phyloP scores from a whole-genome alignment of 2,329 filamentous ascomycete genomes.

The Plectosphaerella sp. region DNA sequence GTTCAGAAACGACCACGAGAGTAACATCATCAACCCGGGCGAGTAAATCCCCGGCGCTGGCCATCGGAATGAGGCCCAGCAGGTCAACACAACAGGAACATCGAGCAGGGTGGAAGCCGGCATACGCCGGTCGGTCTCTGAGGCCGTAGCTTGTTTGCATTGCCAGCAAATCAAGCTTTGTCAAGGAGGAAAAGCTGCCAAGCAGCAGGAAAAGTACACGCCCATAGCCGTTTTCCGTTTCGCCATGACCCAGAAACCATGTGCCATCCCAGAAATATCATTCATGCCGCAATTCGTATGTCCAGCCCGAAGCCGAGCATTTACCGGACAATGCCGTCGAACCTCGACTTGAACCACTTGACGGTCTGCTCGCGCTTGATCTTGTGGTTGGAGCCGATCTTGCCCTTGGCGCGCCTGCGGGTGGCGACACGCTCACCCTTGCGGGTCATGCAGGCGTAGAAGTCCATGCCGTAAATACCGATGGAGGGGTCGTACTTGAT shows the following conservation, averaged over 20 bases:
- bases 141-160: constrained; percentile 63
- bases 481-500: constrained; percentile 99
- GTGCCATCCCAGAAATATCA: constrained; percentile 11
- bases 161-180: constrained; percentile 42
- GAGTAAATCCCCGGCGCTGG: no score
- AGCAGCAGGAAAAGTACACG: constrained; percentile 36
- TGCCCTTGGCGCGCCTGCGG: constrained; percentile 84
- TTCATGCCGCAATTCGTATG: background rate
- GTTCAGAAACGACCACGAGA: no score
- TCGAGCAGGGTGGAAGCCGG: constrained; percentile 48
- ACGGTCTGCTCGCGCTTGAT: constrained; percentile 94
- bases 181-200: constrained; percentile 33
- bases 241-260: constrained; percentile 23
- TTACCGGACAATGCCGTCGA: constrained; percentile 99
- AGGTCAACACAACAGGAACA: constrained; percentile 17
- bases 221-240: constrained; percentile 28
- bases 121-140: constrained; percentile 69
- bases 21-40: no score
- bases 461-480: constrained; percentile 99
- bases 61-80: no score
- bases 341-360: constrained; percentile 90
- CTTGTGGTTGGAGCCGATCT: constrained; percentile 81
- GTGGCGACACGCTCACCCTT: constrained; percentile 97
- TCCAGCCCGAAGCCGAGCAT: constrained; percentile 24
- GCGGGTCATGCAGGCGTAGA: constrained; percentile 99